Evolutionary conservation across 352 stramenopile species (phyloP).

Genomic region (Phytophthora megakarya): DNA sequence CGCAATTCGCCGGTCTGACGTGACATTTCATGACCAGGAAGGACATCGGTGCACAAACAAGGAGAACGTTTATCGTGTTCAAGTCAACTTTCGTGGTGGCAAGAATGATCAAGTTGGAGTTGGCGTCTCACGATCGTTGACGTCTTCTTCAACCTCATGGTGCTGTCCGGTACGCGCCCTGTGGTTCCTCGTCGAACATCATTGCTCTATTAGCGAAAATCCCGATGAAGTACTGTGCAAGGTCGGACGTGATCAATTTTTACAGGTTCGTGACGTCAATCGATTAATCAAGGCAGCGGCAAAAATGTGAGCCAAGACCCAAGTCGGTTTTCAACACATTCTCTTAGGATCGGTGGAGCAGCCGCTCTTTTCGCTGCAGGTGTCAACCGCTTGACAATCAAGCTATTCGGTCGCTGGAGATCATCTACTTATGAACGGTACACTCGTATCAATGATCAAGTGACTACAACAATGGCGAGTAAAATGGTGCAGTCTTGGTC

Average conservation of each 20-base stretch:
- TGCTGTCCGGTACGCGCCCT: conserved; percentile 6
- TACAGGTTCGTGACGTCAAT: too few species aligned
- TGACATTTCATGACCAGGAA: not conserved
- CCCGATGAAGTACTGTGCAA: conserved; percentile 21
- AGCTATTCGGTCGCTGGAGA: conserved; percentile 10
- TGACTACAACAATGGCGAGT: not conserved
- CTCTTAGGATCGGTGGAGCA: conserved; percentile 14
- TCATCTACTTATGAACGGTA: conserved; percentile 13
- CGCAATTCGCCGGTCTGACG: conserved; percentile 8
- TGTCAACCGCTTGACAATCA: conserved; percentile 1
- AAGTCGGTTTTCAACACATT: too few species aligned
- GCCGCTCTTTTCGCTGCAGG: conserved; percentile 13
- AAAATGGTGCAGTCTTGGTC: too few species aligned
- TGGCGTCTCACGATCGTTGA: not conserved
- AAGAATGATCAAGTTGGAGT: conserved; percentile 30
- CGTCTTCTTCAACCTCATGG: conserved; percentile 1
- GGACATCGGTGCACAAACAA: not conserved
- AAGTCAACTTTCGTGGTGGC: conserved; percentile 19
- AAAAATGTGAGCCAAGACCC: too few species aligned
- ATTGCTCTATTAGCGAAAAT: not conserved
- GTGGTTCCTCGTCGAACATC: conserved; percentile 15
- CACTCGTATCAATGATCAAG: conserved; percentile 9
- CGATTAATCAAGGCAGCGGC: too few species aligned
- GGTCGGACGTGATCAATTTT: not conserved
- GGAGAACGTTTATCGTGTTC: not conserved